These are phyloP conservation scores for Naegleria lovaniensis DNA, from an alignment of 208 protist species.

Conservation along the genomic window DNA sequence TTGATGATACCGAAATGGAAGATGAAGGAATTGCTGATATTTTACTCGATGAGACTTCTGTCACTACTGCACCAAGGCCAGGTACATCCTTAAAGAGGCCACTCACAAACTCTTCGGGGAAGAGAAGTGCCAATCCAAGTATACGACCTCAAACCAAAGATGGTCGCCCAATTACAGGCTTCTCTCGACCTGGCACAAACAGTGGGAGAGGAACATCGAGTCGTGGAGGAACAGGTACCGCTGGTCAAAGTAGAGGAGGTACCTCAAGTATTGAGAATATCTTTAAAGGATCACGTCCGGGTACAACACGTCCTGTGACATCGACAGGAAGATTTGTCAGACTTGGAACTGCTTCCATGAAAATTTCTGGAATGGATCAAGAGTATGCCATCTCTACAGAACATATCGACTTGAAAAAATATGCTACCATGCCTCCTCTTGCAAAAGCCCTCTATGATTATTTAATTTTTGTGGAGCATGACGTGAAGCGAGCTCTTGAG, in stretches of 20 bases:
- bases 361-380: slow-evolving; percentile 48
- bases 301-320: slow-evolving; percentile 58
- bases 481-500: slow-evolving; percentile 76
- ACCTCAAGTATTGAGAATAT: slow-evolving; percentile 37
- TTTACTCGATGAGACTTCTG: slow-evolving; percentile 79
- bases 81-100: slow-evolving; percentile 70
- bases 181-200: slow-evolving; percentile 64
- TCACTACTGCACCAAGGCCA: slow-evolving; percentile 63
- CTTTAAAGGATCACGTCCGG: slow-evolving; percentile 47
- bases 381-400: slow-evolving; percentile 74
- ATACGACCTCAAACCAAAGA: slow-evolving; percentile 42
- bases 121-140: slow-evolving; percentile 44
- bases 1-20: slow-evolving; percentile 88
- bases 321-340: slow-evolving; percentile 77
- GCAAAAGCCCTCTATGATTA: slow-evolving; percentile 87
- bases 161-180: slow-evolving; percentile 50
- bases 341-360: slow-evolving; percentile 82
- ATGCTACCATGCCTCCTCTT: slow-evolving; percentile 73
- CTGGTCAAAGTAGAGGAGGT: slow-evolving; percentile 31
- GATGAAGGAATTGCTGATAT: slow-evolving; percentile 83
- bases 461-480: slow-evolving; percentile 82
- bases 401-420: slow-evolving; percentile 74
- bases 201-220: not conserved
- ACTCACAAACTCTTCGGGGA: slow-evolving; percentile 36
- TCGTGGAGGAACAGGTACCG: not conserved